Base-by-base conservation (phyloP, 768 basidiomycete genomes). In the Lepiota subincarnata region DNA sequence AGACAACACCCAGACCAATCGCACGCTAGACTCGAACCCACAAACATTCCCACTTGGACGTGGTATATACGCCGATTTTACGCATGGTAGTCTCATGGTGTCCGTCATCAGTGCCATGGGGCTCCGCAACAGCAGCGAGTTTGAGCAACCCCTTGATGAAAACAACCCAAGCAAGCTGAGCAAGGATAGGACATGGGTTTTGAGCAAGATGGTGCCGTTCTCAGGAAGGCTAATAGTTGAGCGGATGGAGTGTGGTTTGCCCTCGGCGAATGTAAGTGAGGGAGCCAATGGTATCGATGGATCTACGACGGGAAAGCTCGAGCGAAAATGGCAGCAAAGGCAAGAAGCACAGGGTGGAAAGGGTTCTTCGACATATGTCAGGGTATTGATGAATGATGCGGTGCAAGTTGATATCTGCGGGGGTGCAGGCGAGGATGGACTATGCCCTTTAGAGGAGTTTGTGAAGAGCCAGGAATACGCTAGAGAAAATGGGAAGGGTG, bases 21-120 rank as follows among this genome's bases (percentile, higher is more conserved):
- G 66, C 10, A 92, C 89, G 1, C 76, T 93, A 19, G 83, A 88
- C 62, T 59, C 71, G 0, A 74, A 77, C 2, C 79, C 81, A 0
- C 58, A 59, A 11, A 90, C 87, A 0, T 94, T 93, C 71, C 89
- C 90, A 0, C 74, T 88, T 10, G 61, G 82, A 55, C 77, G 80
- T 55, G 71, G 72, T 4, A 61, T 90, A 41, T 89, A 88, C 60
- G 83, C 79, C 20, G 90, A 94, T 68, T 92, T 93, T 65, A 81
- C 87, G 6, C 91, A 93, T 64, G 91, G 92, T 64, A 90, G 92
- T 65, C 74, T 86, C 62, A 88, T 95, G 80, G 72, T 89, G 38
- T 83, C 89, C 26, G 85, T 93, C 43, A 86, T 83, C 58, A 76
- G 66, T 70, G 89, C 62, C 51, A 81, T 70, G 67, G 90, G 79